These are phyloP conservation scores for Sonneratia alba DNA, from an alignment of 345 rosid species.

Conservation along the genomic window DNA sequence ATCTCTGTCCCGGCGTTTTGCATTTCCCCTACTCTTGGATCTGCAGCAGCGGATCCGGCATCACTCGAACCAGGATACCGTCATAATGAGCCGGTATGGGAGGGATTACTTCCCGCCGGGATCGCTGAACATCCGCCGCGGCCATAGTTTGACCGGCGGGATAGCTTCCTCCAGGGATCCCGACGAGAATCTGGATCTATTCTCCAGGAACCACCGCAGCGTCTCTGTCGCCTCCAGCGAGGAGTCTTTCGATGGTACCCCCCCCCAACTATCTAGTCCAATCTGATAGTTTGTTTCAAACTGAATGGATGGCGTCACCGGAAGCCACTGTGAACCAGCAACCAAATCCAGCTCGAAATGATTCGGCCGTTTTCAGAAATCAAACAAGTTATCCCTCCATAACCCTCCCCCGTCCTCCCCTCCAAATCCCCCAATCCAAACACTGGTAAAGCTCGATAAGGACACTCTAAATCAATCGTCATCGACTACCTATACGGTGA, in stretches of 20 bases:
- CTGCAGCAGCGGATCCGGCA: neutral
- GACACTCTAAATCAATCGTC: neutral
- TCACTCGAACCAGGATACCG: neutral
- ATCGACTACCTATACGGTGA: neutral
- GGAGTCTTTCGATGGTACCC: conserved; percentile 66
- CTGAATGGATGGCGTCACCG: neutral
- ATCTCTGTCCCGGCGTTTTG: neutral
- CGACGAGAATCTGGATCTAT: conserved; percentile 76
- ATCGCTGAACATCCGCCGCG: conserved; percentile 42
- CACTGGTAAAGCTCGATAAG: neutral
- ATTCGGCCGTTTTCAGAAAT: too few species aligned
- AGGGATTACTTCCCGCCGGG: conserved; percentile 52
- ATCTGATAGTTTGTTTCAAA: neutral
- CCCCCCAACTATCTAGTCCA: neutral
- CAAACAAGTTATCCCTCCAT: too few species aligned
- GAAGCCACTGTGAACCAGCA: too few species aligned
- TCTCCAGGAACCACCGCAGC: conserved; percentile 70
- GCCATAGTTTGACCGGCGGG: conserved; percentile 35
- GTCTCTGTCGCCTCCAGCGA: conserved; percentile 65
- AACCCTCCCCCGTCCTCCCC: too few species aligned
- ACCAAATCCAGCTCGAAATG: too few species aligned
- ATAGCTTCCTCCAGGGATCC: conserved; percentile 8
- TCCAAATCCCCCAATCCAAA: too few species aligned
- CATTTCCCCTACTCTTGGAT: neutral
- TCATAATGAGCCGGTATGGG: conserved; percentile 38